Base-by-base conservation (phyloP, 2,329 filamentous ascomycete species). In the Talaromyces sp. region DNA sequence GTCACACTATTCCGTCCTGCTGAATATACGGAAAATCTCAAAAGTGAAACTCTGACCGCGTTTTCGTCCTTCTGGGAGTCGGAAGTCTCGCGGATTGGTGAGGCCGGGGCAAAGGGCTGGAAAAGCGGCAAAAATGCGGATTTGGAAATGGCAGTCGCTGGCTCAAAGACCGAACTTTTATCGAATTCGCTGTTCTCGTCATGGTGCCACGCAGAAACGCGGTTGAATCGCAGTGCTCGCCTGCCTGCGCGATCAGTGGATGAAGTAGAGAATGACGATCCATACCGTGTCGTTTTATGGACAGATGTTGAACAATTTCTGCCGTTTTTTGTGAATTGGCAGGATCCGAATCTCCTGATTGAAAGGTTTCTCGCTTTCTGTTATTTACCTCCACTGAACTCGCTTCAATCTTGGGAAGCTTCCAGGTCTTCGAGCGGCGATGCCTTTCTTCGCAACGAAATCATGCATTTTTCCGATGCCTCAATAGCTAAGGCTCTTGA, bases 51-150 rank as follows among this genome's bases (percentile, higher is more conserved):
- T 64, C 15, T 75, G 30, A 52, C 67, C n/a, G 65, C 68, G 0
- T 90, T 96, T 64, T 79, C 84, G 55, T 82, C 87, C 2, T 96
- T 95, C 65, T 98, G 95, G 95, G 92, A 96, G 62, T 90, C 87
- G 61, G 93, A 97, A 70, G 82, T 86, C 0, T 80, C 89, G 0
- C 85, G 93, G 6, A 83, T 96, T 59, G 93, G 93, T 10, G 93
- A 98, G 67, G 69, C 76, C 0, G 81, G 79, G 1, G 88, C 91
- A 2, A 80, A 81, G 63, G 92, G 92, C 0, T 97, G 92, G 92
- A 70, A 65, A 27, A 71, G 65, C 22, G 67, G 58, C 32, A 63
- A 61, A 8, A 66, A 55, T 54, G 27, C 61, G 39, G 59, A 64
- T 19, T 47, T 81, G 1, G 78, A 82, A 47, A 65, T 75, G 7